Evolutionary conservation across 2,329 filamentous ascomycete genomes (phyloP).

Genomic region (Sclerotinia nivalis): DNA sequence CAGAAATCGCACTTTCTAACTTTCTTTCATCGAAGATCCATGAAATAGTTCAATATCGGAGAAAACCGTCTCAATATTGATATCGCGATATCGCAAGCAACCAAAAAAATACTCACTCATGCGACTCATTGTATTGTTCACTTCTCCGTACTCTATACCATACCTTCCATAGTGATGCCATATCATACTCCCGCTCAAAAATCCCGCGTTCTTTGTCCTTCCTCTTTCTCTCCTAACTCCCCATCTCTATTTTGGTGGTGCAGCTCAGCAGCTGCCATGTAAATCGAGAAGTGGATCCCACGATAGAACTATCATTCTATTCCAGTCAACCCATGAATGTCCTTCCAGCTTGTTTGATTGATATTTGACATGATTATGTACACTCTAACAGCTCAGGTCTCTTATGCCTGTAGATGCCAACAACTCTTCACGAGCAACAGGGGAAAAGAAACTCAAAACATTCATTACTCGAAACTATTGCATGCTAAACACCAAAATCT

Average conservation of each 20-base stretch:
- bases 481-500: neutral
- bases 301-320: neutral
- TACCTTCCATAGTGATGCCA: neutral
- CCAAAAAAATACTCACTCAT: no score
- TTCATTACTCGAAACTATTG: neutral
- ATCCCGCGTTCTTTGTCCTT: neutral
- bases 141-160: no score
- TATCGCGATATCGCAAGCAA: no score
- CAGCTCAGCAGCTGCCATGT: neutral
- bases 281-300: slow-evolving; percentile 1
- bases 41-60: no score
- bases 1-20: no score
- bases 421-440: neutral
- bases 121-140: no score
- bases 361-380: neutral
- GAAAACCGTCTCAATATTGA: no score
- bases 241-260: slow-evolving; percentile 1
- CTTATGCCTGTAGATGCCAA: neutral
- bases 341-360: neutral
- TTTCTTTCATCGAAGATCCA: neutral
- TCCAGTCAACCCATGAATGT: neutral
- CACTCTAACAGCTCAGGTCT: neutral
- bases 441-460: neutral
- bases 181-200: neutral
- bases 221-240: neutral